These are phyloP conservation scores for Ceratocystis smalleyi DNA, from an alignment of 2,329 filamentous ascomycete species.

Conservation along the genomic window DNA sequence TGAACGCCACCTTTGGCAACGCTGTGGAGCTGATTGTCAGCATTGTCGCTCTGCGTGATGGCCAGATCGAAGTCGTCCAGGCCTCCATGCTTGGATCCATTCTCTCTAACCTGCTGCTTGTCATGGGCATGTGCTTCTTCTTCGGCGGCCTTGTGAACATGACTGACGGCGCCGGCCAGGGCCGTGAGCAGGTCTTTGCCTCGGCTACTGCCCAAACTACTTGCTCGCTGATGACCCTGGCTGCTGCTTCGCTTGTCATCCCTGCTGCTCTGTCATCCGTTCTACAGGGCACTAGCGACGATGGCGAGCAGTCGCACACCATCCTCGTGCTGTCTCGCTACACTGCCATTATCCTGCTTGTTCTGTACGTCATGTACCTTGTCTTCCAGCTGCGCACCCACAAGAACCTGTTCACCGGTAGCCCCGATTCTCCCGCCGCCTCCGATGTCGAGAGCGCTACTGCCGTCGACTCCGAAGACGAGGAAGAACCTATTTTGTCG, in stretches of 20 bases:
- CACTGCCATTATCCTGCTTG: slow-evolving; percentile 57
- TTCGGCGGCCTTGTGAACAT: slow-evolving; percentile 54
- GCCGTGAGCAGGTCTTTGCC: slow-evolving; percentile 57
- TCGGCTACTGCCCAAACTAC: slow-evolving; percentile 64
- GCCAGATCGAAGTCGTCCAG: slow-evolving; percentile 91
- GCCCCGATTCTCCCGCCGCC: slow-evolving; percentile 22
- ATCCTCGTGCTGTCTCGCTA: slow-evolving; percentile 60
- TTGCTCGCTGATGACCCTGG: slow-evolving; percentile 57
- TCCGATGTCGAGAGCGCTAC: slow-evolving; percentile 25
- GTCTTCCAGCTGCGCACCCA: slow-evolving; percentile 66
- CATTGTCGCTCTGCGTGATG: slow-evolving; percentile 71
- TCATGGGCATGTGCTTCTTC: slow-evolving; percentile 67
- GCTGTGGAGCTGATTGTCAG: slow-evolving; percentile 74
- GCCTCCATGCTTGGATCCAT: slow-evolving; percentile 95
- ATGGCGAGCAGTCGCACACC: slow-evolving; percentile 33
- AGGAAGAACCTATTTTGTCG: slow-evolving; percentile 36
- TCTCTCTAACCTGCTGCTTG: slow-evolving; percentile 81
- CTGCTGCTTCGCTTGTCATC: slow-evolving; percentile 63
- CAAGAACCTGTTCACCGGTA: slow-evolving; percentile 51
- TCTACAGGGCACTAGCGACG: slow-evolving; percentile 31
- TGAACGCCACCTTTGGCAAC: slow-evolving; percentile 68
- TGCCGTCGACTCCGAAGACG: slow-evolving; percentile 25
- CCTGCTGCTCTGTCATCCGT: slow-evolving; percentile 60
- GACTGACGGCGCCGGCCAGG: slow-evolving; percentile 38
- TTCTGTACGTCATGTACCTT: slow-evolving; percentile 63